phyloP scores from a whole-genome alignment of 2,329 filamentous ascomycete species.

The Talaromyces sp. region DNA sequence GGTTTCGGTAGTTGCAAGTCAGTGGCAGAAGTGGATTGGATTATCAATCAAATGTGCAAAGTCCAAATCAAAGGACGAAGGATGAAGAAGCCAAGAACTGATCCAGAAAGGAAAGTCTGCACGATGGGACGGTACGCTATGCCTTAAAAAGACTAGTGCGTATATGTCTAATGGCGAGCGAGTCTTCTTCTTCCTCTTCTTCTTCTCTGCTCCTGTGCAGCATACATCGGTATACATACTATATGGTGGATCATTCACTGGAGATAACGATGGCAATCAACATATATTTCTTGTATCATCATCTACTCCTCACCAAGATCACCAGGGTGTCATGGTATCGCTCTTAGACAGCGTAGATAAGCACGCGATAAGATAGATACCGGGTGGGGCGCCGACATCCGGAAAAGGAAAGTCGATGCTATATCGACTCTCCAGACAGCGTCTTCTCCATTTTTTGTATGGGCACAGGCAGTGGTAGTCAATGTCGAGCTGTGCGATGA shows the following conservation, averaged over 20 bases:
- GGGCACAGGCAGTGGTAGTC: neutral
- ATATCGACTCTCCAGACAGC: neutral
- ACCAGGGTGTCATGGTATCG: neutral
- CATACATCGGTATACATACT: neutral
- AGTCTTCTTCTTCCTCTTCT: neutral
- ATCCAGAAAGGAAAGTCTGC: constrained; percentile 38
- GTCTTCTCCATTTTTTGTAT: neutral
- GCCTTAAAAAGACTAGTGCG: neutral
- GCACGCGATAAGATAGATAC: constrained; percentile 8
- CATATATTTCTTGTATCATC: neutral
- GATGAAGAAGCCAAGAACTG: constrained; percentile 2
- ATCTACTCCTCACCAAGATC: no score
- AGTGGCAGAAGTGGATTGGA: neutral
- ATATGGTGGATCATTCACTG: neutral
- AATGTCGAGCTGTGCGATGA: neutral
- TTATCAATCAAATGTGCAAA: neutral
- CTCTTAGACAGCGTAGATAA: neutral
- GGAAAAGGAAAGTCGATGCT: constrained; percentile 19
- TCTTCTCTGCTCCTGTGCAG: neutral
- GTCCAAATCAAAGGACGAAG: neutral
- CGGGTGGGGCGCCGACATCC: neutral
- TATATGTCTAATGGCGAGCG: neutral
- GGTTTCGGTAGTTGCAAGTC: neutral
- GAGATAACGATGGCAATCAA: neutral
- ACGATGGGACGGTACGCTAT: constrained; percentile 26